Conservation (phyloP, 768 basidiomycete genomes). For the Boletus sp. region DNA sequence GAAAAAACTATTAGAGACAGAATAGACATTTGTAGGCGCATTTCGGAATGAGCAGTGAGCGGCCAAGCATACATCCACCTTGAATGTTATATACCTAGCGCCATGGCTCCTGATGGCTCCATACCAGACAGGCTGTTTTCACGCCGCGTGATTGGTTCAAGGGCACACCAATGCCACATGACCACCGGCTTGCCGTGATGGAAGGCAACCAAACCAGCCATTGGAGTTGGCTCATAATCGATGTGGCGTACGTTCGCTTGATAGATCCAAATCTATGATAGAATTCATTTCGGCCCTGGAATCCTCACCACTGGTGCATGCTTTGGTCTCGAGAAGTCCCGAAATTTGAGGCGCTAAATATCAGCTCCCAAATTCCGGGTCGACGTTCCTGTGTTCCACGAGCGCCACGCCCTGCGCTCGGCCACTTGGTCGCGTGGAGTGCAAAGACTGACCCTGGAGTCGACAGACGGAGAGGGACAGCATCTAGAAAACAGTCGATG, state of each 20-base stretch:
- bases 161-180: not conserved
- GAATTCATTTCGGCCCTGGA: not conserved
- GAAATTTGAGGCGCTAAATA: not conserved
- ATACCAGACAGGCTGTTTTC: not conserved
- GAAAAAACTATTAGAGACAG: not conserved
- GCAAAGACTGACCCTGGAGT: not conserved
- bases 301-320: not conserved
- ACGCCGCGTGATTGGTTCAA: not conserved
- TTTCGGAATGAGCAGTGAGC: not conserved
- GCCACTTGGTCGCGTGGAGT: not conserved
- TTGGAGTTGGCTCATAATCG: not conserved
- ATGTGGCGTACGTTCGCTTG: not conserved
- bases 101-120: not conserved
- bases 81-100: conserved; percentile 1
- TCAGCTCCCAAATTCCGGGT: not conserved
- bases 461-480: not conserved
- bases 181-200: not conserved
- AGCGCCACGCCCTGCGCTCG: not conserved
- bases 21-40: conserved; percentile 1
- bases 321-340: not conserved
- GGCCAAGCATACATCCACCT: not conserved
- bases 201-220: not conserved
- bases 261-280: not conserved
- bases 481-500: not conserved
- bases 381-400: not conserved